phyloP scores from a whole-genome alignment of 805 yeast genomes.

The Lipomyces yamanashiensis region DNA sequence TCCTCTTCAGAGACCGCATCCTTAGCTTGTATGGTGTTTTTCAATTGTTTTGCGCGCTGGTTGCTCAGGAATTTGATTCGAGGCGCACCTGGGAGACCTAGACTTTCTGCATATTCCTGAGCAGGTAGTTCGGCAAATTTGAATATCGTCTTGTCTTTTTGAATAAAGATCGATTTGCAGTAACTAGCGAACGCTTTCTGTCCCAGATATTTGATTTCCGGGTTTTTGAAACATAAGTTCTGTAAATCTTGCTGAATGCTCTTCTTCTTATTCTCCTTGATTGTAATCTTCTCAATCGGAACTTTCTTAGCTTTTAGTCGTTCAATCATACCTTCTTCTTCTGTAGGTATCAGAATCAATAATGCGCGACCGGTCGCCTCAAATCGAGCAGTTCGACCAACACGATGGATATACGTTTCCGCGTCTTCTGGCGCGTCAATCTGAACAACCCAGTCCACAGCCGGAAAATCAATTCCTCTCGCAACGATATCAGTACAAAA shows the following conservation, averaged over 20 bases:
- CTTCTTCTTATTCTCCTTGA: constrained; percentile 71
- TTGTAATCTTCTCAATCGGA: constrained; percentile 70
- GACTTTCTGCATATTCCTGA: constrained; percentile 81
- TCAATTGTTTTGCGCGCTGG: constrained; percentile 65
- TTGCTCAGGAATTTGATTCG: constrained; percentile 73
- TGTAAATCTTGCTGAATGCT: constrained; percentile 83
- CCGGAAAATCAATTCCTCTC: constrained; percentile 97
- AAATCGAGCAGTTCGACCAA: constrained; percentile 97
- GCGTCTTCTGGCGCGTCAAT: constrained; percentile 99
- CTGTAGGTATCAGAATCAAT: constrained; percentile 80
- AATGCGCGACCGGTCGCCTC: constrained; percentile 84
- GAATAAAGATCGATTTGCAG: constrained; percentile 80
- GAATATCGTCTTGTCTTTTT: constrained; percentile 85
- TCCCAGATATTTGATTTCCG: constrained; percentile 88
- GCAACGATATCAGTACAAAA: constrained; percentile 99
- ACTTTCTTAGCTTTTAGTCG: constrained; percentile 67
- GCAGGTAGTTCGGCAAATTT: constrained; percentile 74
- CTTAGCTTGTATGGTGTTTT: constrained; percentile 77
- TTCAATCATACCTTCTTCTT: constrained; percentile 74
- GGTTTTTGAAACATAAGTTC: constrained; percentile 86
- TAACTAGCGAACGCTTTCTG: constrained; percentile 96
- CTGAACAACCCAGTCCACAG: constrained; percentile 98
- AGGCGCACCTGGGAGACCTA: constrained; percentile 97
- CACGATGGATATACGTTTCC: constrained; percentile 97
- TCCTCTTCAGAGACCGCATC: constrained; percentile 49